phyloP scores from a whole-genome alignment of 1,284 basidiomycete genomes.

The Neonothopanus nambi region DNA sequence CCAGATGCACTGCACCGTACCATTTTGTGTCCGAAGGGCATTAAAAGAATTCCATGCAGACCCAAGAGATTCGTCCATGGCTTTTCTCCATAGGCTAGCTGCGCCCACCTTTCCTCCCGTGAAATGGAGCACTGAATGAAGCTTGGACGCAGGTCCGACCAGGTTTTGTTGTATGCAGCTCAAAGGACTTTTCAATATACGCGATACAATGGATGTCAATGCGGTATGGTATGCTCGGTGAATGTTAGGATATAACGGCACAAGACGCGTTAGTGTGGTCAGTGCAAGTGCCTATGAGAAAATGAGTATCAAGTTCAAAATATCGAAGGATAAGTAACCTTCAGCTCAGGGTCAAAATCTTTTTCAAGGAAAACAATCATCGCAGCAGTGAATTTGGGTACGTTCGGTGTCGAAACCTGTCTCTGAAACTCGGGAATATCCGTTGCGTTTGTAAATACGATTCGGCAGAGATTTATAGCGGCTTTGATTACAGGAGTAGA shows the following conservation, averaged over 20 bases:
- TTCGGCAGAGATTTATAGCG: conserved; percentile 57
- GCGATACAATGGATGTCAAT: conserved; percentile 53
- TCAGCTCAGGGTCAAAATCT: conserved; percentile 47
- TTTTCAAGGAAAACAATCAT: conserved; percentile 58
- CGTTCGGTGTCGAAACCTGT: conserved; percentile 68
- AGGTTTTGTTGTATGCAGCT: conserved; percentile 40
- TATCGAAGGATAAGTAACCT: conserved; percentile 34
- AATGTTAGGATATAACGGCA: conserved; percentile 65
- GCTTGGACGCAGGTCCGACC: conserved; percentile 48
- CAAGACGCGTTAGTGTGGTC: conserved; percentile 52
- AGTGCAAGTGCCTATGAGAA: conserved; percentile 49
- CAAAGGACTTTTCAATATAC: conserved; percentile 53
- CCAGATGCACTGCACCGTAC: background rate
- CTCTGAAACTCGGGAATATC: conserved; percentile 74
- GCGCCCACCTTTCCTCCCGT: conserved; percentile 79
- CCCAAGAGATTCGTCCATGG: conserved; percentile 62
- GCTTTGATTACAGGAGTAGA: conserved; percentile 56
- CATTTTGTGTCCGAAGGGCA: conserved; percentile 51
- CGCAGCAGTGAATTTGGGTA: conserved; percentile 66
- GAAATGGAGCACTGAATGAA: conserved; percentile 62
- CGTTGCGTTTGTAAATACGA: conserved; percentile 57
- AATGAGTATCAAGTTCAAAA: background rate
- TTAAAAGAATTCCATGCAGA: conserved; percentile 63
- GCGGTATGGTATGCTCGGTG: conserved; percentile 53
- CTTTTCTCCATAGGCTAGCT: conserved; percentile 70